Evolutionary conservation across 805 yeast genomes (phyloP).

Genomic region (Saturnispora serradocipensis): DNA sequence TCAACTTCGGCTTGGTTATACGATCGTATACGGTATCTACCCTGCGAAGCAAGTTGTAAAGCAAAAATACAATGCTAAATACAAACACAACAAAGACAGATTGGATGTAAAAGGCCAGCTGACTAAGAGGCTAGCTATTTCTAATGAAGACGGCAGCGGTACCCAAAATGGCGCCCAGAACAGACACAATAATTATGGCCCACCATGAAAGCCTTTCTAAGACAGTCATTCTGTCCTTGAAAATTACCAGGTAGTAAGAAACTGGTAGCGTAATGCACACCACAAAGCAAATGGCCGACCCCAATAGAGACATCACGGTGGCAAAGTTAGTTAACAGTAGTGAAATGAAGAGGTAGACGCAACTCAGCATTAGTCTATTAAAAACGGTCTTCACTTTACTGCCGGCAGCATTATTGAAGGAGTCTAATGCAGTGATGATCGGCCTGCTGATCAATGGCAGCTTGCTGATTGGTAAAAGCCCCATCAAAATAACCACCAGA

Average conservation of each 20-base stretch:
- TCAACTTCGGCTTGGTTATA: neutral
- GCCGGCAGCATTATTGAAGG: neutral
- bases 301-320: conserved; percentile 69
- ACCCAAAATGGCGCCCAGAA: conserved; percentile 46
- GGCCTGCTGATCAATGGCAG: conserved; percentile 81
- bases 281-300: conserved; percentile 70
- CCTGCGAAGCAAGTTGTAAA: neutral
- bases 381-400: conserved; percentile 1
- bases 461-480: conserved; percentile 78
- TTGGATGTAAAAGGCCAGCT: too few relatives aligned
- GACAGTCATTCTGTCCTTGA: conserved; percentile 33
- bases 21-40: neutral
- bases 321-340: conserved; percentile 72
- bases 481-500: conserved; percentile 56
- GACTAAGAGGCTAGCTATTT: neutral
- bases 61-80: neutral
- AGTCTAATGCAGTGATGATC: conserved; percentile 60
- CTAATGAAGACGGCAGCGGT: conserved; percentile 41
- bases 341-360: conserved; percentile 48
- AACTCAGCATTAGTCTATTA: conserved; percentile 41
- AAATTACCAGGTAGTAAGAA: conserved; percentile 55
- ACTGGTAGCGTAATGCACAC: conserved; percentile 76
- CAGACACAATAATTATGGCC: conserved; percentile 30
- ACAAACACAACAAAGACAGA: neutral
- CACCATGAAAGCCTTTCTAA: conserved; percentile 3